Conservation (phyloP, 257 asterid species). For the Euphrasia confusa region DNA sequence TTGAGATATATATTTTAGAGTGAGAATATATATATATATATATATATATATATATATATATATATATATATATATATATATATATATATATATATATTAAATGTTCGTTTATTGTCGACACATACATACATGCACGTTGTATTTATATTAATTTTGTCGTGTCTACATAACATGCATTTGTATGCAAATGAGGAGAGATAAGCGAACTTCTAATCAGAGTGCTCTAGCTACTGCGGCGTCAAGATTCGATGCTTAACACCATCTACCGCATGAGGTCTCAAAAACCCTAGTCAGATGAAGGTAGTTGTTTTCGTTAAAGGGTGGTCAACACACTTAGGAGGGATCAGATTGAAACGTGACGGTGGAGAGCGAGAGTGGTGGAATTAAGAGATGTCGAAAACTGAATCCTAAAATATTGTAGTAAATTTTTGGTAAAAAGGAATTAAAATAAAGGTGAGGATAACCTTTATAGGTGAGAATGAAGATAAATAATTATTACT, state of each 20-base stretch:
- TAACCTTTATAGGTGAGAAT: too few species aligned
- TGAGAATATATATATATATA: too few species aligned
- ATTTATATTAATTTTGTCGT: neutral
- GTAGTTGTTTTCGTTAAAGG: too few species aligned
- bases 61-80: too few species aligned
- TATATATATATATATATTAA: too few species aligned
- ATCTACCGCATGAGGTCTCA: slow-evolving; percentile 5
- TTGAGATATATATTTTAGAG: too few species aligned
- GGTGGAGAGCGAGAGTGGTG: neutral
- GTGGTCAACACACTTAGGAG: too few species aligned
- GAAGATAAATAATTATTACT: neutral
- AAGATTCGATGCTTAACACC: slow-evolving; percentile 39
- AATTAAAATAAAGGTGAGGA: slow-evolving; percentile 30
- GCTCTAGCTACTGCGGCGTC: too few species aligned
- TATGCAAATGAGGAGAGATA: slow-evolving; percentile 23
- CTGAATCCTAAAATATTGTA: slow-evolving; percentile 42
- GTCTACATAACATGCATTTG: neutral
- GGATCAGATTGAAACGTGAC: slow-evolving; percentile 24
- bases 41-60: too few species aligned
- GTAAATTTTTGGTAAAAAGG: slow-evolving; percentile 37
- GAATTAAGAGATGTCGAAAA: slow-evolving; percentile 14
- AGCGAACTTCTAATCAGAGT: slow-evolving; percentile 30
- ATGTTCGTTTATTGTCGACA: slow-evolving; percentile 25
- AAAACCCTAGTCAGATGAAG: slow-evolving; percentile 48
- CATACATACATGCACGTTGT: slow-evolving; percentile 23